A percentile compares a stretch with the other conserved stretches of the same genome.
Evolutionary conservation across 257 asterid genomes (phyloP).

Genomic region (Parsonsia alboflavescens): DNA sequence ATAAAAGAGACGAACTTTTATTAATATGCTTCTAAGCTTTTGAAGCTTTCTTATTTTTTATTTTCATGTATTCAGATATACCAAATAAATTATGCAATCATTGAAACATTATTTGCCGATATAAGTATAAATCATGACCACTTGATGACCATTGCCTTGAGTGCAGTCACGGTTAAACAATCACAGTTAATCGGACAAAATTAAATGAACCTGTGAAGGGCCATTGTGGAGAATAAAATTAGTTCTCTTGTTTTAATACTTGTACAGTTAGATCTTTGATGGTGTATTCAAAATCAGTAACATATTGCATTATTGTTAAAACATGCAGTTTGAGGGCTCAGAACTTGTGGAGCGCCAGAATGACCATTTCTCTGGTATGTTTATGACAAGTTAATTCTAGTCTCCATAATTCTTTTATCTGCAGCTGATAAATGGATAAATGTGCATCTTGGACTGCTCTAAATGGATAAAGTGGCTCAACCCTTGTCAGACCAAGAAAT

Average conservation of each 20-base stretch:
- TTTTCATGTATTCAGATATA: not conserved
- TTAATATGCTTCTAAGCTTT: not conserved
- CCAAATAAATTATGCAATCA: not conserved
- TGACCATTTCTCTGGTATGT: conserved; percentile 67
- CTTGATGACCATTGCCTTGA: not conserved
- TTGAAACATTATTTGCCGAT: not conserved
- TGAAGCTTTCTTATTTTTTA: not conserved
- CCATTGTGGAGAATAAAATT: not conserved
- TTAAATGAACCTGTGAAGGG: not conserved
- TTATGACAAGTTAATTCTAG: not conserved
- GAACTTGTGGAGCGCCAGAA: conserved; percentile 64
- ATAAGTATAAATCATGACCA: not conserved
- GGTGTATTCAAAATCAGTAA: not conserved
- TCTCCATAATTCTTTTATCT: not conserved
- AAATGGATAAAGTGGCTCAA: not conserved
- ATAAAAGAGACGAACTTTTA: not conserved
- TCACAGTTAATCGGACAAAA: not conserved
- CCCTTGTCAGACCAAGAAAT: not conserved
- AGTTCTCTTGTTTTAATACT: not conserved
- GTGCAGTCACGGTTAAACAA: not conserved
- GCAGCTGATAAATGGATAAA: not conserved
- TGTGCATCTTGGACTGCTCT: not conserved
- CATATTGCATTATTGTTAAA: conserved; percentile 9
- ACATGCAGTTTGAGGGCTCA: conserved; percentile 73
- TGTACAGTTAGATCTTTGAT: not conserved